These are phyloP conservation scores for Xanthoconium separans DNA, from an alignment of 1,284 basidiomycete genomes.

Conservation along the genomic window DNA sequence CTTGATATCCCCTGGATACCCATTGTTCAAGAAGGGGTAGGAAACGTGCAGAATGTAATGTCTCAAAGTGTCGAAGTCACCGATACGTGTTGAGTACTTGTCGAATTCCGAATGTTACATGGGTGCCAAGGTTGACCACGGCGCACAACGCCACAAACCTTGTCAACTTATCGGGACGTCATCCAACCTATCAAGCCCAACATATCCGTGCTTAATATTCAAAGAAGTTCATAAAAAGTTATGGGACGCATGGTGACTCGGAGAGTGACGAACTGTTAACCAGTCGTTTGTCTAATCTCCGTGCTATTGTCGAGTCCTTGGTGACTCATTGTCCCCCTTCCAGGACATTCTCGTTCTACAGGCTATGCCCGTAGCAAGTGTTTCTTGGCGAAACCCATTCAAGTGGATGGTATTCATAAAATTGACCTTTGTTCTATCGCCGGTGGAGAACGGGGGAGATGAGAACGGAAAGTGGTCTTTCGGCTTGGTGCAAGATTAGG, in stretches of 20 bases:
- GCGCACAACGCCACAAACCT: neutral
- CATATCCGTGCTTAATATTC: too few species aligned
- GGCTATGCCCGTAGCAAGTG: too few species aligned
- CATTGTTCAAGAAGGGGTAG: conserved; percentile 8
- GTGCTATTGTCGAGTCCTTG: neutral
- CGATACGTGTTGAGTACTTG: neutral
- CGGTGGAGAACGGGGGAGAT: too few species aligned
- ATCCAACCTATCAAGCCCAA: neutral
- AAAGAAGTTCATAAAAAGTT: too few species aligned
- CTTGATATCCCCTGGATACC: neutral
- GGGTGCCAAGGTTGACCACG: too few species aligned
- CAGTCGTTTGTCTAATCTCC: neutral
- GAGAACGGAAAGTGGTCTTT: neutral
- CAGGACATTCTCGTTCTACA: neutral
- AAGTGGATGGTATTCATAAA: neutral
- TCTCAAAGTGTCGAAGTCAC: too few species aligned
- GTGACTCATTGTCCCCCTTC: neutral
- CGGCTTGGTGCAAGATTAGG: neutral
- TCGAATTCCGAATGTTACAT: neutral
- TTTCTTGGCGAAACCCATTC: neutral
- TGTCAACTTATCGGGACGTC: neutral
- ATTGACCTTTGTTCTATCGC: neutral
- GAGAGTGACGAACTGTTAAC: too few species aligned
- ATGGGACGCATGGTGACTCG: too few species aligned
- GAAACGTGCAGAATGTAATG: neutral